Conservation (phyloP, 73 alveolate genomes). For the Paramecium octaurelia region DNA sequence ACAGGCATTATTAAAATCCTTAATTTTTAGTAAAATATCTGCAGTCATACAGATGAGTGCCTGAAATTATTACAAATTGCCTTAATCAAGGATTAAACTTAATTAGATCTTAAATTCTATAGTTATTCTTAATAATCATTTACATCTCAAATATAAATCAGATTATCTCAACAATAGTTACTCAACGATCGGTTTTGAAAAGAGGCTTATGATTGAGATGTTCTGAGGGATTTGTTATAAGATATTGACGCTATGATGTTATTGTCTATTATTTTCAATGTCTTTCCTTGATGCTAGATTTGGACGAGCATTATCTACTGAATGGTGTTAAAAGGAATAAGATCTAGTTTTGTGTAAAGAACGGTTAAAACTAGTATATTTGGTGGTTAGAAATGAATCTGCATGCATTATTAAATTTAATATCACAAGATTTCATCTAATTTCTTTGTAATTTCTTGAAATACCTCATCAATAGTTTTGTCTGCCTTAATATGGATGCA, state of each 20-base stretch:
- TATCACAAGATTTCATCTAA: not conserved
- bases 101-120: not conserved
- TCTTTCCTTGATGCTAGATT: not conserved
- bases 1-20: not conserved
- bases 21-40: not conserved
- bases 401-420: not conserved
- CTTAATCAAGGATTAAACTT: not conserved
- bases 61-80: not conserved
- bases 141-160: not conserved
- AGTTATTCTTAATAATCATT: not conserved
- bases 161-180: not conserved
- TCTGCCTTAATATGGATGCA: slow-evolving; percentile 75
- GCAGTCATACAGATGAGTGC: not conserved
- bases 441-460: slow-evolving; percentile 64
- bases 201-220: not conserved
- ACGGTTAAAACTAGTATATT: not conserved
- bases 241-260: not conserved
- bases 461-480: slow-evolving; percentile 78
- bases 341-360: not conserved
- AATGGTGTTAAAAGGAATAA: not conserved
- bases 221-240: not conserved
- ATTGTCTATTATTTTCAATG: not conserved
- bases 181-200: not conserved
- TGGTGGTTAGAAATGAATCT: not conserved
- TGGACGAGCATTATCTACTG: not conserved